These are phyloP conservation scores for Trametes pubescens DNA, from an alignment of 1,284 basidiomycete species.

Conservation along the genomic window DNA sequence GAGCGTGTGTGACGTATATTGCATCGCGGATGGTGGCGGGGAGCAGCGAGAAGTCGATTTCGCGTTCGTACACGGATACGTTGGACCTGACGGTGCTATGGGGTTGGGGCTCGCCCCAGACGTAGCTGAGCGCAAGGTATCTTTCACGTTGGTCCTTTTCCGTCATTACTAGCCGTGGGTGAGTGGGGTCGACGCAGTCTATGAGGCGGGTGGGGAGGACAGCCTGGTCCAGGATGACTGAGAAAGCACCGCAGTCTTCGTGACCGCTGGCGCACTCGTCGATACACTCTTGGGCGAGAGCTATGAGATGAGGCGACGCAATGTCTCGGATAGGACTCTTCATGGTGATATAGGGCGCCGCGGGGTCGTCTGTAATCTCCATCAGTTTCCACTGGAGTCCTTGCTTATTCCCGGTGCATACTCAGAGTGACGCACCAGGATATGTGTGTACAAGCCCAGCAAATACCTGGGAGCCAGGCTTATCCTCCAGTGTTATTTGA, in stretches of 20 bases:
- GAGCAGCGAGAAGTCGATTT: not conserved
- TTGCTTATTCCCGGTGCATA: too few relatives aligned
- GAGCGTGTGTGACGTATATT: conserved; percentile 1
- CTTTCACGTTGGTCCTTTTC: not conserved
- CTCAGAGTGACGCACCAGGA: not conserved
- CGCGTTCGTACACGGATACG: not conserved
- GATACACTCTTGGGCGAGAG: not conserved
- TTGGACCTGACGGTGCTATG: conserved; percentile 10
- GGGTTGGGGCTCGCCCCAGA: conserved; percentile 22
- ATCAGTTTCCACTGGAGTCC: not conserved
- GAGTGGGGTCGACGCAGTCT: conserved; percentile 13
- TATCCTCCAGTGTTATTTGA: too few relatives aligned
- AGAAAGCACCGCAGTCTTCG: not conserved
- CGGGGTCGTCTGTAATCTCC: conserved; percentile 8
- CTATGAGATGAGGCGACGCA: not conserved
- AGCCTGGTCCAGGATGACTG: not conserved
- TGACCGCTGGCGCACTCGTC: not conserved
- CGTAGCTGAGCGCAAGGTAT: conserved; percentile 25
- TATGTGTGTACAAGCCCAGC: too few relatives aligned
- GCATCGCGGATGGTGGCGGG: conserved; percentile 14
- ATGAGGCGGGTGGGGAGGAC: conserved; percentile 18
- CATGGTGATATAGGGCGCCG: conserved; percentile 10
- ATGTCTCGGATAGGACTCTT: not conserved
- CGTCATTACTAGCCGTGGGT: not conserved
- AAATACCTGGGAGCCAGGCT: too few relatives aligned